These are phyloP conservation scores for Galerina sulciceps DNA, from an alignment of 768 basidiomycete species.

Conservation along the genomic window DNA sequence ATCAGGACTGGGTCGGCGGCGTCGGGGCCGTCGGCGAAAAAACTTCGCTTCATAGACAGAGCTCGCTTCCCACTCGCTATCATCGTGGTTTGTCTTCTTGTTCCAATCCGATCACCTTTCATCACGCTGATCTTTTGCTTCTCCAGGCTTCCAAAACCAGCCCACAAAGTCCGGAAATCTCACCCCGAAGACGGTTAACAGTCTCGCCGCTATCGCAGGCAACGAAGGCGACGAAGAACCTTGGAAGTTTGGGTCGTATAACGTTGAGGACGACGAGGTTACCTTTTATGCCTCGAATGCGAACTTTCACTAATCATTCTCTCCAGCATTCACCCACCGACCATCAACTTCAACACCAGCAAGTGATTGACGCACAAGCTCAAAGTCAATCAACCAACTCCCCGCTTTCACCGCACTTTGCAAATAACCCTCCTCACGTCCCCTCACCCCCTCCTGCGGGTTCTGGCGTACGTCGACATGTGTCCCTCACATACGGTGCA, in stretches of 20 bases:
- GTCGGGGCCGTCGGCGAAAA: constrained; percentile 87
- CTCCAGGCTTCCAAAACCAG: constrained; percentile 55
- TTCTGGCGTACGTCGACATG: constrained; percentile 77
- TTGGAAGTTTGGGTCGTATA: constrained; percentile 73
- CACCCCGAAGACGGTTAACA: constrained; percentile 79
- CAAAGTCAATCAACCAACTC: constrained; percentile 45
- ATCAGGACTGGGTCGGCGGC: constrained; percentile 80
- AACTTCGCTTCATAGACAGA: constrained; percentile 77
- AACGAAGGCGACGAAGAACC: constrained; percentile 90
- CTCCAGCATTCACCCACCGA: constrained; percentile 29
- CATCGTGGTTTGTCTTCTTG: constrained; percentile 60
- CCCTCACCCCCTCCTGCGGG: constrained; percentile 76
- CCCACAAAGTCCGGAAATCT: constrained; percentile 59
- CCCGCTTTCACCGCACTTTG: constrained; percentile 69
- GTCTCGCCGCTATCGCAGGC: constrained; percentile 82
- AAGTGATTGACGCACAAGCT: constrained; percentile 50
- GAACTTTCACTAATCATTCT: constrained; percentile 10
- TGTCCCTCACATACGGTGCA: constrained; percentile 76
- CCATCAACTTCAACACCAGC: constrained; percentile 44
- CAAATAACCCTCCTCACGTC: constrained; percentile 42
- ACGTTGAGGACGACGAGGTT: constrained; percentile 71
- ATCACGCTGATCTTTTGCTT: constrained; percentile 18
- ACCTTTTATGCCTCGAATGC: constrained; percentile 17
- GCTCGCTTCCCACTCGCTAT: constrained; percentile 80
- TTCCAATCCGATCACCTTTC: constrained; percentile 23